phyloP scores from a whole-genome alignment of 768 basidiomycete species.

The Leccinum broughii region DNA sequence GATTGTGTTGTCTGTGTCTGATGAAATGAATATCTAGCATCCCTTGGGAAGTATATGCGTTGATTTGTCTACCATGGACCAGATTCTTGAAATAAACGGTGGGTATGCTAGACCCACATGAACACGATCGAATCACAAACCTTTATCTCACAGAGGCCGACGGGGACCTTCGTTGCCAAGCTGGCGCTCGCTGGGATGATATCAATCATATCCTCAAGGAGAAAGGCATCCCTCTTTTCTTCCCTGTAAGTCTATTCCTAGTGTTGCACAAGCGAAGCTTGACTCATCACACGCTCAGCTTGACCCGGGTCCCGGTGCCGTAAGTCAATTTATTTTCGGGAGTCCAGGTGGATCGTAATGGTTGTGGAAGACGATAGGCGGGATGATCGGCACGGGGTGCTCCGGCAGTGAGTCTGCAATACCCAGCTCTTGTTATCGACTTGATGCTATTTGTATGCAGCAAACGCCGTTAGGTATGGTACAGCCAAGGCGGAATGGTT shows the following conservation, averaged over 20 bases:
- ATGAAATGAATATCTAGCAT: slow-evolving; percentile 27
- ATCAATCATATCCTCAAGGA: slow-evolving; percentile 69
- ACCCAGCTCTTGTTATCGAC: not conserved
- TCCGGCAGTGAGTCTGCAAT: slow-evolving; percentile 63
- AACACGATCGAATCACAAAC: not conserved
- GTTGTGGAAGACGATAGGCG: slow-evolving; percentile 67
- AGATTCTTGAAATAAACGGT: slow-evolving; percentile 60
- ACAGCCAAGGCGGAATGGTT: slow-evolving; percentile 91
- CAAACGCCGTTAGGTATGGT: slow-evolving; percentile 83
- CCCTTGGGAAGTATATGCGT: slow-evolving; percentile 62
- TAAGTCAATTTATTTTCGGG: slow-evolving; percentile 33
- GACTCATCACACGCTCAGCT: slow-evolving; percentile 42
- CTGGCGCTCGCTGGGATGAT: slow-evolving; percentile 78
- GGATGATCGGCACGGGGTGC: slow-evolving; percentile 88
- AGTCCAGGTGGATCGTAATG: slow-evolving; percentile 11
- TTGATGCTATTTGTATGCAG: slow-evolving; percentile 33
- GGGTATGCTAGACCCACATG: slow-evolving; percentile 23
- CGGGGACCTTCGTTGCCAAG: slow-evolving; percentile 73
- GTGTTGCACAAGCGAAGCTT: not conserved
- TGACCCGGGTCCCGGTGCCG: slow-evolving; percentile 71
- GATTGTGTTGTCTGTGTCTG: not conserved
- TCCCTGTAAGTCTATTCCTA: slow-evolving; percentile 56
- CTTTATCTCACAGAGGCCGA: slow-evolving; percentile 52
- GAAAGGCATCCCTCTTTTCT: slow-evolving; percentile 77
- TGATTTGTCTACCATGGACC: slow-evolving; percentile 67